phyloP scores from a whole-genome alignment of 2,329 filamentous ascomycete species.

The Hymenoscyphus albidus region DNA sequence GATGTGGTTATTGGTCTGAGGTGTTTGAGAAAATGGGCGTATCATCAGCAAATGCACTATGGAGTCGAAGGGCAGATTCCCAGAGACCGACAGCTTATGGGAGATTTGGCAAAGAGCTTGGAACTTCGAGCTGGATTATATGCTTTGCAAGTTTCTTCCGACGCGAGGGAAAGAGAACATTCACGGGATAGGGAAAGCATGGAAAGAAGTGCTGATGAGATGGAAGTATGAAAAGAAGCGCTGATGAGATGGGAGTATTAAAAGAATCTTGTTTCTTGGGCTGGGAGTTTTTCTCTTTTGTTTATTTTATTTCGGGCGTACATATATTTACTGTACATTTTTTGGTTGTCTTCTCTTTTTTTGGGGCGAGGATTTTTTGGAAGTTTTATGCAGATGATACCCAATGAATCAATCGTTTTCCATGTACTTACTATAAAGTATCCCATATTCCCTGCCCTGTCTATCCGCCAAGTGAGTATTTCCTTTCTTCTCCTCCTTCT shows the following conservation, averaged over 20 bases:
- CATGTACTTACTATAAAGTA: not conserved
- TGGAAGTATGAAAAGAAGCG: not conserved
- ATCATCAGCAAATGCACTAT: conserved; percentile 5
- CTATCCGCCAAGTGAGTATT: too few species aligned
- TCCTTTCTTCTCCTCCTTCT: too few species aligned
- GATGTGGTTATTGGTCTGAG: conserved; percentile 6
- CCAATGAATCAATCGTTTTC: conserved; percentile 1
- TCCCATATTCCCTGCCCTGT: too few species aligned
- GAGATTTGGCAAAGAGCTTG: conserved; percentile 8
- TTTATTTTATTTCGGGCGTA: not conserved
- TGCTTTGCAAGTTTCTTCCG: conserved; percentile 7
- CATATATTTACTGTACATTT: not conserved
- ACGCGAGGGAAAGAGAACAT: conserved; percentile 2
- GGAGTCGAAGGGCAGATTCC: not conserved
- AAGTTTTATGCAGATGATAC: conserved; percentile 2
- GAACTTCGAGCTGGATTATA: conserved; percentile 4
- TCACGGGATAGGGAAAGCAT: not conserved
- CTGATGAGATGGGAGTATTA: not conserved
- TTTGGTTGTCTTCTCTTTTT: not conserved
- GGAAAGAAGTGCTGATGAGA: not conserved
- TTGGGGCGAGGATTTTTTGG: not conserved
- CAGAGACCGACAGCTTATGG: not conserved
- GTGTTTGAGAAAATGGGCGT: conserved; percentile 9
- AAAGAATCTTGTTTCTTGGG: not conserved
- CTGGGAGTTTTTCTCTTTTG: not conserved